Percentiles rank a stretch among this genome's conserved stretches.
Evolutionary conservation across 1,284 basidiomycete genomes (phyloP).

Genomic region (Ceratobasidium papillatum): DNA sequence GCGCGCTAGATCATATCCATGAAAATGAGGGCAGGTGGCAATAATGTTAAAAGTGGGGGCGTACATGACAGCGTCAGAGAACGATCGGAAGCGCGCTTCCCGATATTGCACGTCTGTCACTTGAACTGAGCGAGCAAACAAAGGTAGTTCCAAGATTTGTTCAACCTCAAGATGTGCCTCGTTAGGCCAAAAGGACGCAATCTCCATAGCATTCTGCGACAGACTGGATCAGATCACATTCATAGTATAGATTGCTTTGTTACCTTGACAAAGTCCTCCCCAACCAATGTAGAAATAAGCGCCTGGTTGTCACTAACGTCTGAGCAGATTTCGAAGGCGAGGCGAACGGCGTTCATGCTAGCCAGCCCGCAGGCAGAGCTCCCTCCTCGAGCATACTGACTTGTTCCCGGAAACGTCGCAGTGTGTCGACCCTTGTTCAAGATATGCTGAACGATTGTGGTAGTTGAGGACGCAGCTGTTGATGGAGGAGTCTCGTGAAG

Average conservation of each 20-base stretch:
- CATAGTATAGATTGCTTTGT: conserved; percentile 20
- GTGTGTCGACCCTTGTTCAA: conserved; percentile 1
- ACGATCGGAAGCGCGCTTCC: conserved; percentile 53
- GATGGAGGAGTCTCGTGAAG: not conserved
- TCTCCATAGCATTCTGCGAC: conserved; percentile 60
- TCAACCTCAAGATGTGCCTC: conserved; percentile 66
- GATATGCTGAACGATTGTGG: not conserved
- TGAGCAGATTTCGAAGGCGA: conserved; percentile 56
- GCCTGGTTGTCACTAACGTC: conserved; percentile 50
- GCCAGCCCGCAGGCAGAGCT: conserved; percentile 70
- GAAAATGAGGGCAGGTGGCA: not conserved
- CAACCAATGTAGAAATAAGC: conserved; percentile 50
- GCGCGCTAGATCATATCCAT: not conserved
- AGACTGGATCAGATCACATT: not conserved
- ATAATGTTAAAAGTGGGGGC: conserved; percentile 41
- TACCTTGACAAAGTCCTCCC: conserved; percentile 48
- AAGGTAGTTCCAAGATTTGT: conserved; percentile 51
- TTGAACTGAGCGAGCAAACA: conserved; percentile 55
- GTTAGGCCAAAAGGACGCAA: conserved; percentile 64
- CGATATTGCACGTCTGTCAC: conserved; percentile 55
- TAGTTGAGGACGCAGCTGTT: not conserved
- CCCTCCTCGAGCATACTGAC: conserved; percentile 58
- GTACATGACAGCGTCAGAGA: conserved; percentile 60
- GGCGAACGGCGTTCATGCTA: conserved; percentile 66
- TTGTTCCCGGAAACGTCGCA: conserved; percentile 54